Base-by-base conservation (phyloP, 345 rosid species). In the Murraya paniculata region DNA sequence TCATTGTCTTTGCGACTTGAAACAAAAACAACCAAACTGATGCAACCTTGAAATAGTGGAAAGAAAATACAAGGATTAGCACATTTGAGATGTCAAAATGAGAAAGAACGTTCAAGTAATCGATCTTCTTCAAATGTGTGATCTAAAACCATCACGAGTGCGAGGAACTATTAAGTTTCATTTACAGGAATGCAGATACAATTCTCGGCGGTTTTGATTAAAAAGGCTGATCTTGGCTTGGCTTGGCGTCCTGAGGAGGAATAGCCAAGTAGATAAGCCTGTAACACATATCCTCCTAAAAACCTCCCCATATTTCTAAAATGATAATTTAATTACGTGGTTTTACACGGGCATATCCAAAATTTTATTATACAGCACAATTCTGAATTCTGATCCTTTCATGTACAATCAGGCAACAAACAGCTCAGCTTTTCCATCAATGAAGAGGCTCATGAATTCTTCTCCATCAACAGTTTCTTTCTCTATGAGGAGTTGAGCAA, bases 361-460 rank as follows among this genome's bases (percentile, higher is more conserved):
- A 71, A 74, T 72, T 75, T n/a, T n/a, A 71, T 59, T 56, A 80
- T 81, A 83, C 86, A 82, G 79, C 77, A 10, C 13, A 61, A 41
- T 57, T 55, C 71, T 25, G 69, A 18, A 39, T 66, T 55, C 71
- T 25, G 69, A 18, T 58, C 65, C 53, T 69, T 25, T 19, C 30
- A 71, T 53, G 71, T 55, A 60, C 45, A 82, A 64, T 89, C 79
- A 94, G 67, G 90, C 79, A 77, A 95, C 90, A 79, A 77, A 93
- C 11, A 95, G 85, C 86, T 95, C 98, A 21, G 99, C 96, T 85
- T 95, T 89, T 75, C 99, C 99, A 66, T 95, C 98, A 67, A 95
- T 95, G 84, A 95, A 95, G 74, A 95, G 97, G 79, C 99, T 95
- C 99, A 92, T 91, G 79, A 96, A 96, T 90, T 96, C 99, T 86